Evolutionary conservation across 2,329 filamentous ascomycete genomes (phyloP).

Genomic region (Fusarium cyanostomum): DNA sequence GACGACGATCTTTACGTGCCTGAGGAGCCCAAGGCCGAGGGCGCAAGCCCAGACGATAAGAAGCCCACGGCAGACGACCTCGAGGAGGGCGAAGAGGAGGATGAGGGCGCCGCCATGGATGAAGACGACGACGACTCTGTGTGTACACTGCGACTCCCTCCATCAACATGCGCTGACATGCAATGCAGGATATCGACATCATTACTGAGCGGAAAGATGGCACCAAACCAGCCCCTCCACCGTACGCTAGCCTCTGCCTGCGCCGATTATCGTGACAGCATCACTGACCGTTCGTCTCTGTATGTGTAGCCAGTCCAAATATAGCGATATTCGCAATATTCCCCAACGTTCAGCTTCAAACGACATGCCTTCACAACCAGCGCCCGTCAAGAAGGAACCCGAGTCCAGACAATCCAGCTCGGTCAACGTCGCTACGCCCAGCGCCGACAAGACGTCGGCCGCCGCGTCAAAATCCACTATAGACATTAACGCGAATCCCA

Average conservation of each 20-base stretch:
- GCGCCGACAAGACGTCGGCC: slow-evolving; percentile 65
- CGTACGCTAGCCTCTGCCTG: slow-evolving; percentile 54
- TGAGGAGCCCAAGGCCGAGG: slow-evolving; percentile 61
- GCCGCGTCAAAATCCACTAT: slow-evolving; percentile 83
- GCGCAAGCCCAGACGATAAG: slow-evolving; percentile 41
- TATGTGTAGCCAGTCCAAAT: slow-evolving; percentile 63
- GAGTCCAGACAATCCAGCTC: slow-evolving; percentile 46
- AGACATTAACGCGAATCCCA: slow-evolving; percentile 83
- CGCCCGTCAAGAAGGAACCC: slow-evolving; percentile 58
- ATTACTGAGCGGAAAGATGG: slow-evolving; percentile 74
- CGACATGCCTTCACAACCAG: slow-evolving; percentile 58
- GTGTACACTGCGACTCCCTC: not conserved
- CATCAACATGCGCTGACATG: slow-evolving; percentile 1
- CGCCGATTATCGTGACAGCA: not conserved
- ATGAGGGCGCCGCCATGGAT: slow-evolving; percentile 68
- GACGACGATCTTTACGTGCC: slow-evolving; percentile 74
- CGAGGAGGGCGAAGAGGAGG: slow-evolving; percentile 72
- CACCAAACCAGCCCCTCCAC: slow-evolving; percentile 66
- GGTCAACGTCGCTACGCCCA: slow-evolving; percentile 51
- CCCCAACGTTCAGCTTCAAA: slow-evolving; percentile 66
- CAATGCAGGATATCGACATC: slow-evolving; percentile 70
- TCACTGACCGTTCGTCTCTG: slow-evolving; percentile 11
- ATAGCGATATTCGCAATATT: slow-evolving; percentile 73
- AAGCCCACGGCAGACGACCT: slow-evolving; percentile 61
- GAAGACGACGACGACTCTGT: slow-evolving; percentile 64